Base-by-base conservation (phyloP, 345 rosid genomes). In the Rhizophora apiculata region DNA sequence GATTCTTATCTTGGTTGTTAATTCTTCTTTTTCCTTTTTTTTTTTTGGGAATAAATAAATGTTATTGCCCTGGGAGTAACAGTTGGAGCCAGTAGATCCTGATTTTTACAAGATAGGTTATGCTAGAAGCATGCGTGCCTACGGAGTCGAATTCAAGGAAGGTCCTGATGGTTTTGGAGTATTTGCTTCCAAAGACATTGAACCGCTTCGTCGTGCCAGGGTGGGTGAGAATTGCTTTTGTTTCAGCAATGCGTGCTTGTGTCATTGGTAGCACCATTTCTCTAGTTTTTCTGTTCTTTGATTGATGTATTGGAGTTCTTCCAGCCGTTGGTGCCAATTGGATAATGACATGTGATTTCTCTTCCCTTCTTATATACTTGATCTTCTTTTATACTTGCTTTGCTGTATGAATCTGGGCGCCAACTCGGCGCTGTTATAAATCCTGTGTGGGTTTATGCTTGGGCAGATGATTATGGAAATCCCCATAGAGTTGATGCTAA, bases 41-140 rank as follows among this genome's bases (percentile, higher is more conserved):
- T 54, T 9, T 21, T 54, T 54, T 54, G 0, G 2, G 2, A 54
- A 7, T 54, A 20, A 54, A 11, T 54, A 2, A 3, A 24, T 22
- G 11, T 22, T 5, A 6, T 55, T 26, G 27, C 59, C 59, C 24
- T 22, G 59, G 4, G 9, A 26, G 15, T 62, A 49, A 22, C 72
- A 83, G 86, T 68, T 83, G 76, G 95, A 91, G 74, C 84, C 87
- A 51, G 97, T 89, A 60, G 98, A 91, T 79, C 96, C 97, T 5
- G 98, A 91, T 78, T 94, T 91, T 75, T 94, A 89, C 83, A 94
- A 82, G 85, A 94, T 94, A 59, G 98, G 98, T 9, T 91, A 81
- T 79, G 91, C 77, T 72, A 77, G 97, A 71, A 83, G 88, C 58
- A 79, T 91, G 88, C 88, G 95, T 81, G 97, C 97, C 63, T 89